Conservation (phyloP, 1,284 basidiomycete genomes). For the Ustilago shanxiensis region DNA sequence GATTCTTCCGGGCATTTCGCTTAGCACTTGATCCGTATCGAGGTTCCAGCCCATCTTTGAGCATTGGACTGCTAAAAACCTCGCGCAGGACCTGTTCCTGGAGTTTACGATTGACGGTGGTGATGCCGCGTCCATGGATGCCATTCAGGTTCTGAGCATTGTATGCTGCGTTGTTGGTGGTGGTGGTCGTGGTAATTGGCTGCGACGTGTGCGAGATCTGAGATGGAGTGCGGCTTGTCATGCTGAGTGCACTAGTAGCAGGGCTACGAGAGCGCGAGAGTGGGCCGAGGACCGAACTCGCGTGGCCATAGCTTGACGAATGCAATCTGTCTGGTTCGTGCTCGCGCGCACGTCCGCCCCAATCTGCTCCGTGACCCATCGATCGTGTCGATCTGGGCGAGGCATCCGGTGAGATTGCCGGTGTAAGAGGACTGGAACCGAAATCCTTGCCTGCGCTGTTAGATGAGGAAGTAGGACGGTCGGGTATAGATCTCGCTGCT, state of each 20-base stretch:
- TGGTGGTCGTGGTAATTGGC: slow-evolving; percentile 1
- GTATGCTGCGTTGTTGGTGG: neutral
- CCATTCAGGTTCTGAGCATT: slow-evolving; percentile 26
- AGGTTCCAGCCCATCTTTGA: slow-evolving; percentile 47
- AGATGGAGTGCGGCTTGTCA: slow-evolving; percentile 43
- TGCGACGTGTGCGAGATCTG: slow-evolving; percentile 40
- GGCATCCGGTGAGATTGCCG: slow-evolving; percentile 35
- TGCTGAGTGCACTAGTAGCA: slow-evolving; percentile 28
- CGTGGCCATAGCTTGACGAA: slow-evolving; percentile 32
- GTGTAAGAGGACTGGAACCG: slow-evolving; percentile 34
- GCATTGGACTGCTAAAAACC: slow-evolving; percentile 63
- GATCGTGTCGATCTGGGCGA: slow-evolving; percentile 40
- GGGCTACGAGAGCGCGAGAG: slow-evolving; percentile 42
- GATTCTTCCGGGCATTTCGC: slow-evolving; percentile 54
- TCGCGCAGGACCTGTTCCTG: slow-evolving; percentile 69
- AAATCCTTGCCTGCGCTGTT: slow-evolving; percentile 22
- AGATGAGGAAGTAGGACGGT: slow-evolving; percentile 11
- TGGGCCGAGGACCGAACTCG: slow-evolving; percentile 12
- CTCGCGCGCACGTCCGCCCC: slow-evolving; percentile 25
- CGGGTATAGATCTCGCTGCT: slow-evolving; percentile 14
- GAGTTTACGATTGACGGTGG: slow-evolving; percentile 66
- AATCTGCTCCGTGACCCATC: slow-evolving; percentile 25
- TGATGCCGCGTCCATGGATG: slow-evolving; percentile 65
- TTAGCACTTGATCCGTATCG: slow-evolving; percentile 49
- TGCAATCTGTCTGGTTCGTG: slow-evolving; percentile 32